A percentile compares a stretch with the other conserved stretches of the same genome.
Evolutionary conservation across 371 early-diverging fungal species (phyloP).

Genomic region (Mucor circinelloides): DNA sequence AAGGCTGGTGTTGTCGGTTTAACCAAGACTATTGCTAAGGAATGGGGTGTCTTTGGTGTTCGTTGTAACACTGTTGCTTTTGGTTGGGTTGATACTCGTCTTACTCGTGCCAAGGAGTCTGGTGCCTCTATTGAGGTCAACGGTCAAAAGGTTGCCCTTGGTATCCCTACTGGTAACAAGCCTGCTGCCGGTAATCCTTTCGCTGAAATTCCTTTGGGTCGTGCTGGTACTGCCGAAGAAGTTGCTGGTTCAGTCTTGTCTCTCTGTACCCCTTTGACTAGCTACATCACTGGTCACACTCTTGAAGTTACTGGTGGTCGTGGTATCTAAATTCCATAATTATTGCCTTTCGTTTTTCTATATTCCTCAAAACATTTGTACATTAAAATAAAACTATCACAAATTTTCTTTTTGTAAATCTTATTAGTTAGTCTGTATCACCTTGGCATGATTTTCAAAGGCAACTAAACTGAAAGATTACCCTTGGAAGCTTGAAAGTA

Average conservation of each 20-base stretch:
- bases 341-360: neutral
- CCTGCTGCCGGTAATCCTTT: constrained; percentile 45
- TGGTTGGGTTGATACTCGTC: constrained; percentile 70
- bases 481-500: neutral
- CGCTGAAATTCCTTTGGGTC: constrained; percentile 65
- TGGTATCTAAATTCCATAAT: constrained; percentile 54
- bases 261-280: constrained; percentile 66
- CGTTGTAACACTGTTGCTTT: constrained; percentile 70
- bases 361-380: constrained; percentile 3
- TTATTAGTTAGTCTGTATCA: neutral
- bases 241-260: constrained; percentile 68
- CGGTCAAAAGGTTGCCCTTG: constrained; percentile 69
- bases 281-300: constrained; percentile 67
- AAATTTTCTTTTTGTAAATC: constrained; percentile 1
- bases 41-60: constrained; percentile 66
- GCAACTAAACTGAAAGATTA: neutral
- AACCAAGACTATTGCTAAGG: constrained; percentile 66
- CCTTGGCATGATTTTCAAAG: neutral
- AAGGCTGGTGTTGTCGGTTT: constrained; percentile 62
- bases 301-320: constrained; percentile 74
- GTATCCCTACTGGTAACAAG: constrained; percentile 65
- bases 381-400: neutral
- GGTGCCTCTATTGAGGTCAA: constrained; percentile 67
- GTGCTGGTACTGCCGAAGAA: constrained; percentile 68
- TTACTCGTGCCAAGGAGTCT: constrained; percentile 72